These are phyloP conservation scores for Pyrenochaeta sp. DNA, from an alignment of 2,329 filamentous ascomycete species.

Conservation along the genomic window DNA sequence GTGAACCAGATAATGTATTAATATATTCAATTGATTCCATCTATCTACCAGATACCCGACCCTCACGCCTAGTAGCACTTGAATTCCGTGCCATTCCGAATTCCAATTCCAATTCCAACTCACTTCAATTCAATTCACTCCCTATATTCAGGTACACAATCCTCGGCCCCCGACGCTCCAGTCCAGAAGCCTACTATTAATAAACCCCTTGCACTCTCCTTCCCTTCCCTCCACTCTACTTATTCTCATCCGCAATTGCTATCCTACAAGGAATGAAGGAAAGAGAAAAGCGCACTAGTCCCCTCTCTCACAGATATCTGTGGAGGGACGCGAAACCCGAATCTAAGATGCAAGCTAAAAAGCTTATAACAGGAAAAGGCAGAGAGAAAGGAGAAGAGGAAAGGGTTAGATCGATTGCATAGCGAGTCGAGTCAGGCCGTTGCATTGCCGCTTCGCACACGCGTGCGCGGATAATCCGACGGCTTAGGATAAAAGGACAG, in stretches of 20 bases:
- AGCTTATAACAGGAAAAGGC: too few relatives aligned
- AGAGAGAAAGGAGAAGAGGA: too few relatives aligned
- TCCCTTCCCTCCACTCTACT: background rate
- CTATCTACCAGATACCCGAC: background rate
- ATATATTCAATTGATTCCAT: constrained; percentile 1
- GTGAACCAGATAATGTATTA: background rate
- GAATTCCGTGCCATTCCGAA: too few relatives aligned
- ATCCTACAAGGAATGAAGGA: background rate
- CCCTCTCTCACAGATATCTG: too few relatives aligned
- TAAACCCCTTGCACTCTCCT: background rate
- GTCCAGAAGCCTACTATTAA: background rate
- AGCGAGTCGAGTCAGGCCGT: too few relatives aligned
- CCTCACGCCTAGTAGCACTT: background rate
- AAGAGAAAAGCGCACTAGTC: too few relatives aligned
- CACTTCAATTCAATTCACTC: background rate
- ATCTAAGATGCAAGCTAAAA: too few relatives aligned
- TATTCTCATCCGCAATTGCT: background rate
- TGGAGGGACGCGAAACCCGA: too few relatives aligned
- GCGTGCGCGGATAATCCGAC: too few relatives aligned
- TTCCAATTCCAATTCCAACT: background rate
- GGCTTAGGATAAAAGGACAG: too few relatives aligned
- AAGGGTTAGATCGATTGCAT: too few relatives aligned
- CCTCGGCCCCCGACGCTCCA: background rate
- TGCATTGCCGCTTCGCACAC: too few relatives aligned
- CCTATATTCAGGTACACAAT: background rate